phyloP scores from a whole-genome alignment of 768 basidiomycete species.

The Tricholoma sp. region DNA sequence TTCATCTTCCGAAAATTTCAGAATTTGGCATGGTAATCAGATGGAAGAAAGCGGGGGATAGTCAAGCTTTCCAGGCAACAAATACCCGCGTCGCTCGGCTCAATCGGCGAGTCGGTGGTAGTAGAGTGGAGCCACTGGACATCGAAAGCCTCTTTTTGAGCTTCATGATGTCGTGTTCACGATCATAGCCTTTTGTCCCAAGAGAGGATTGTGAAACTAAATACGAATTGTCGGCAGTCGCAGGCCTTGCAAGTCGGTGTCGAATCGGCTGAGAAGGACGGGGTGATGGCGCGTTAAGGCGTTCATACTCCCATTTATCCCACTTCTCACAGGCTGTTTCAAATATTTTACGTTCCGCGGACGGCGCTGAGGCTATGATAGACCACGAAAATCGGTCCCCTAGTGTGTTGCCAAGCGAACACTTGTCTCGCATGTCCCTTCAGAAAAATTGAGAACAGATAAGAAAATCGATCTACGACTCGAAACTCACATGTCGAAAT shows the following conservation, averaged over 20 bases:
- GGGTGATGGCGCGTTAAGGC: slow-evolving; percentile 10
- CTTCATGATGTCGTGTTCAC: background rate
- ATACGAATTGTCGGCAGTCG: background rate
- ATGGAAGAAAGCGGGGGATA: background rate
- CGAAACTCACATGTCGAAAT: slow-evolving; percentile 51
- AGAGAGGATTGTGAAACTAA: background rate
- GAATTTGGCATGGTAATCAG: background rate
- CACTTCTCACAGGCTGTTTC: slow-evolving; percentile 54
- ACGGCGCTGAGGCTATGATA: slow-evolving; percentile 31
- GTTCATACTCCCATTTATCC: slow-evolving; percentile 41
- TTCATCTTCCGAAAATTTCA: background rate
- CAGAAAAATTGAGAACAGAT: slow-evolving; percentile 2
- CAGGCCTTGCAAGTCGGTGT: slow-evolving; percentile 2
- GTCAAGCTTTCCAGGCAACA: slow-evolving; percentile 51
- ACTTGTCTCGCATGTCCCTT: slow-evolving; percentile 66
- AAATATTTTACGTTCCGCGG: slow-evolving; percentile 50
- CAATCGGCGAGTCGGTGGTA: slow-evolving; percentile 33
- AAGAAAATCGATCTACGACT: background rate
- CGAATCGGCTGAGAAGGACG: slow-evolving; percentile 2
- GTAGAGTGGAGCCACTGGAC: slow-evolving; percentile 11
- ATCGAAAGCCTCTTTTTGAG: slow-evolving; percentile 5
- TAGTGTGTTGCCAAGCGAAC: slow-evolving; percentile 39
- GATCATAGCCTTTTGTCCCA: background rate
- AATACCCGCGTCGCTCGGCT: slow-evolving; percentile 51
- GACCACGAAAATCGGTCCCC: slow-evolving; percentile 48